These are phyloP conservation scores for Phytophthora chlamydospora DNA, from an alignment of 352 stramenopile species.

Conservation along the genomic window DNA sequence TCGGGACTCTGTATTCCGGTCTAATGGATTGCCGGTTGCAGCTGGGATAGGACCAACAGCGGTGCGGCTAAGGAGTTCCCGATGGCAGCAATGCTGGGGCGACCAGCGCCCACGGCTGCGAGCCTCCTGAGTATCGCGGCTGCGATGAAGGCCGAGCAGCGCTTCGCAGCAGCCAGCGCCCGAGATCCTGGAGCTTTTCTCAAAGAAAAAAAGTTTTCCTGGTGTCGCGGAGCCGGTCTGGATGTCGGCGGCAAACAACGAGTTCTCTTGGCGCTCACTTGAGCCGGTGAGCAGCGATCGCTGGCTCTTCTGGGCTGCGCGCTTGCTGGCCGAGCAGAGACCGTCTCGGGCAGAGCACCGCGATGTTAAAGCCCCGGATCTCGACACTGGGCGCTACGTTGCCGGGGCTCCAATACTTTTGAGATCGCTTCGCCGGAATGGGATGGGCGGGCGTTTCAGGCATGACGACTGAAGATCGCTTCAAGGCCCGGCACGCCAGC, in stretches of 20 bases:
- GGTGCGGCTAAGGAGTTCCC: too few species aligned
- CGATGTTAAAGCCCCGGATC: constrained; percentile 1
- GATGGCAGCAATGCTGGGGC: too few species aligned
- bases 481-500: constrained; percentile 11
- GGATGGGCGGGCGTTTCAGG: constrained; percentile 28
- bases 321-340: constrained; percentile 30
- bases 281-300: constrained; percentile 9
- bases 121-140: background rate
- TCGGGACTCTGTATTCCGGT: too few species aligned
- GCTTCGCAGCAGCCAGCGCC: constrained; percentile 1
- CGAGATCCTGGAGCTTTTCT: constrained; percentile 3
- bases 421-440: background rate
- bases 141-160: background rate
- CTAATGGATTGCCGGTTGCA: too few species aligned
- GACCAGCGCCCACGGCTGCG: too few species aligned
- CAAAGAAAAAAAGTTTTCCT: constrained; percentile 17
- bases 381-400: too few species aligned
- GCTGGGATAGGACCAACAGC: too few species aligned
- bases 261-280: constrained; percentile 29
- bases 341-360: background rate
- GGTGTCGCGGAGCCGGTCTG: too few species aligned
- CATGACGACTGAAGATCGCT: constrained; percentile 9
- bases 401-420: background rate
- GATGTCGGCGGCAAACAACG: background rate
- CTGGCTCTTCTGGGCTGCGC: constrained; percentile 24